phyloP scores from a whole-genome alignment of 306 rosid species.

The Delonix regia region DNA sequence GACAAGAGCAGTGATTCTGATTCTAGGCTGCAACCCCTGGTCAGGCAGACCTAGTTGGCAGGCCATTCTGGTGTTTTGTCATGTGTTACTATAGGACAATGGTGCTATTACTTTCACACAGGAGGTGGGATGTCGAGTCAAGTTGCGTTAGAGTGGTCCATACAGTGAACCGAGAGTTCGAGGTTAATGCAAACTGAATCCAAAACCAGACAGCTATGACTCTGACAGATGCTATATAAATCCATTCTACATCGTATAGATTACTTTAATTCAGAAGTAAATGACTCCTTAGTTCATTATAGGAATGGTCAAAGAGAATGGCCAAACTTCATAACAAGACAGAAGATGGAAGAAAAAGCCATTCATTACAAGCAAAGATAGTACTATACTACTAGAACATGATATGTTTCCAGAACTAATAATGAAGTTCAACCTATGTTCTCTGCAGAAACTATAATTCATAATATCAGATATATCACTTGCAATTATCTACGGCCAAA shows the following conservation, averaged over 20 bases:
- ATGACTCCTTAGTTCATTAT: neutral
- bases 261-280: too few relatives aligned
- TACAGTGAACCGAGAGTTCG: neutral
- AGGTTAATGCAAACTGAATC: constrained; percentile 21
- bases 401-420: neutral
- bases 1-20: constrained; percentile 42
- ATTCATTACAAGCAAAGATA: neutral
- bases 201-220: constrained; percentile 37
- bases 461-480: neutral
- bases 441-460: neutral
- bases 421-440: too few relatives aligned
- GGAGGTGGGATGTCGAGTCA: constrained; percentile 9
- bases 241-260: too few relatives aligned
- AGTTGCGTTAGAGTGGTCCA: neutral
- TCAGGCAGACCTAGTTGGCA: constrained; percentile 53
- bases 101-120: constrained; percentile 10
- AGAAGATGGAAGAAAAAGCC: neutral
- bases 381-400: too few relatives aligned
- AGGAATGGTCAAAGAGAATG: neutral
- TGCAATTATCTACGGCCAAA: neutral
- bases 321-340: neutral
- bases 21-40: constrained; percentile 45
- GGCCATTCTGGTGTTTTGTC: constrained; percentile 21
- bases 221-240: neutral
- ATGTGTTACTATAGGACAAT: constrained; percentile 37